Evolutionary conservation across 805 yeast genomes (phyloP), one percentile per base, ranked within the genome.

Genomic region (Kodamaea hsintzibuensis): DNA sequence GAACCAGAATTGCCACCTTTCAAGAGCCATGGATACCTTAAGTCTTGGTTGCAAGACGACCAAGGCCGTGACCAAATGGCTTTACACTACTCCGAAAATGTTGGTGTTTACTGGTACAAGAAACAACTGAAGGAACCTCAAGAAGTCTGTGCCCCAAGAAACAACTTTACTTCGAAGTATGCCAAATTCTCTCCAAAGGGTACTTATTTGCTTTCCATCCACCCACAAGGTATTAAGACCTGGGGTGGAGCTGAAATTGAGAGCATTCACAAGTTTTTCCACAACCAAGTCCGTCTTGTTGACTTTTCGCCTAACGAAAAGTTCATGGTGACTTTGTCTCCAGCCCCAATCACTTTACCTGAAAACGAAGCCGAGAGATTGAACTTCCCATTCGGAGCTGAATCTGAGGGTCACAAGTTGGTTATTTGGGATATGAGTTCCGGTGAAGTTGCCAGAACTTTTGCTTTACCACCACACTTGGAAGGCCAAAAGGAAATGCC

Each of bases 161-260:
- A 80, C 59, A 85, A 87, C 61, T 91, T 96, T 89, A 91, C 98
- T 54, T 85, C 91, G 55, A 86, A 90, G 57, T 91, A 86, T 63
- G 89, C 91, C 63, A 85, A 86, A 69, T 93, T 91, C 78, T 91
- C 98, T 49, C 97, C 98, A 67, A 85, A 85, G 73, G 99, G 99
- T 71, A 85, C 93, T 10, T 92, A 84, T 67, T 73, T 93, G 59
- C 84, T 89, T 62, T 86, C 98, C 0, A 80, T 91, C 63, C 98
- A 93, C 73, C 91, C 91, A 50, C 96, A 90, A 73, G 98, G 98
- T 79, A 85, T 91, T 54, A 96, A 91, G 70, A 82, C 93, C 25
- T 95, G 98, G 96, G 99, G 98, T 68, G 98, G 98, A 57, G 82
- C 82, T 52, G 78, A 82, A 47, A 91, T 91, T 67, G 83, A 81